Evolutionary conservation across 306 rosid species (phyloP), one percentile per base, ranked within the genome.

Genomic region (Lotus japonicus): DNA sequence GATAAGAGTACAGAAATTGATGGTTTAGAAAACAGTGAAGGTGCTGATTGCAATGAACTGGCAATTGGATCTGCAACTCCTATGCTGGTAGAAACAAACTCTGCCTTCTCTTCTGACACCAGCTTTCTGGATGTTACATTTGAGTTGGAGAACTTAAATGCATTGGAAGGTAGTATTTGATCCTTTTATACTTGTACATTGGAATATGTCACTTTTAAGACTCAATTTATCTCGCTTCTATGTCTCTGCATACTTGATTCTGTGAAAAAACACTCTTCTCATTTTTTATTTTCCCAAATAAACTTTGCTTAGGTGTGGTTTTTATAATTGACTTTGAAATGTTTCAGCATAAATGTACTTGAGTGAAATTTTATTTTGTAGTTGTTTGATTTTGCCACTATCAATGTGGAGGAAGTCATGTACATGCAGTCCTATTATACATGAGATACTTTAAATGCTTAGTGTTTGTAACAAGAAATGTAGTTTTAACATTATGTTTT

Each of bases 61-160:
- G 86, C 66, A 5, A 26, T 61, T 56, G 74, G 71, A 35, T 55
- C 5, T 48, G 33, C 56, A 67, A 58, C 57, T 58, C 1, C 58
- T 53, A 5, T 13, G 15, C 56, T 5, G 18, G 74, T 49, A 23
- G 86, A 84, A 38, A 44, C 48, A 36, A 71, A 63, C 70, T 73
- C 84, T 6, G 54, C 45, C 65, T 61, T 74, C 57, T 62, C 77
- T n/a, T 61, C 84, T 60, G 83, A 73, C n/a, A 73, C 75, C 11
- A 78, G 59, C 72, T 84, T 68, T 71, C 66, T 51, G 49, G 81
- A 90, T 80, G 81, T 28, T 49, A 68, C 80, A 44, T 49, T 80
- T 75, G 76, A 68, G 28, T 23, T 71, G 54, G 80, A 71, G 9
- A 64, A 62, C 43, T 41, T 74, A 54, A 57, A 68, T 49, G 1